Evolutionary conservation across 2,329 filamentous ascomycete species (phyloP).

Genomic region (Aspergillus sp.): DNA sequence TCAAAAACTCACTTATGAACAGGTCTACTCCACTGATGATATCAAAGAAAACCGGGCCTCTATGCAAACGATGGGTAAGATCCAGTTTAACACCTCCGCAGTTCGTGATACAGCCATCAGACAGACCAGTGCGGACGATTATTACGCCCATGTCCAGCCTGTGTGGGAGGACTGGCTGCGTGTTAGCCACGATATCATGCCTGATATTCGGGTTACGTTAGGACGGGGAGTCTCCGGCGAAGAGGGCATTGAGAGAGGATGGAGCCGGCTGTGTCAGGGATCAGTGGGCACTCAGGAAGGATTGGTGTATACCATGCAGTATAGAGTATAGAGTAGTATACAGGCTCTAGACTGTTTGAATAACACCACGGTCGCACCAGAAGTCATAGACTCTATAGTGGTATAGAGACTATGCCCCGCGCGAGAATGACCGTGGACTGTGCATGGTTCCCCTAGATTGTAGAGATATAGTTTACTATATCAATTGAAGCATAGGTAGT

Average conservation of each 20-base stretch:
- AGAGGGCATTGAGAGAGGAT: conserved; percentile 8
- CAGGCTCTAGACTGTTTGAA: too few species aligned
- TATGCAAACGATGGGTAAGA: conserved; percentile 4
- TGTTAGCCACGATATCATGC: background rate
- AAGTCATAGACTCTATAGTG: too few species aligned
- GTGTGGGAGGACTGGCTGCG: conserved; percentile 14
- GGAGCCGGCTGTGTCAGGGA: conserved; percentile 4
- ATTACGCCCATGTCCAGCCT: background rate
- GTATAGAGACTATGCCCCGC: too few species aligned
- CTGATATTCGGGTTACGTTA: conserved; percentile 7
- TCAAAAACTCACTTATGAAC: background rate
- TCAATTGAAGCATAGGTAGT: too few species aligned
- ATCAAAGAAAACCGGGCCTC: background rate
- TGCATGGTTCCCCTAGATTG: too few species aligned
- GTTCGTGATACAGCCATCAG: conserved; percentile 7
- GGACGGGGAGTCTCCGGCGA: conserved; percentile 7
- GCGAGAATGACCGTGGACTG: too few species aligned
- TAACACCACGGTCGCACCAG: too few species aligned
- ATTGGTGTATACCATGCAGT: conserved; percentile 3
- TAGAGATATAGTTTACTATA: too few species aligned
- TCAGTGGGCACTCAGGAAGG: conserved; percentile 8
- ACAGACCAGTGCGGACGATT: background rate
- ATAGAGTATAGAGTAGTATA: too few species aligned
- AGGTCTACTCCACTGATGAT: conserved; percentile 13
- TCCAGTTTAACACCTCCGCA: conserved; percentile 14